Evolutionary conservation across 352 stramenopile species (phyloP).

Genomic region (Pythium volutum): DNA sequence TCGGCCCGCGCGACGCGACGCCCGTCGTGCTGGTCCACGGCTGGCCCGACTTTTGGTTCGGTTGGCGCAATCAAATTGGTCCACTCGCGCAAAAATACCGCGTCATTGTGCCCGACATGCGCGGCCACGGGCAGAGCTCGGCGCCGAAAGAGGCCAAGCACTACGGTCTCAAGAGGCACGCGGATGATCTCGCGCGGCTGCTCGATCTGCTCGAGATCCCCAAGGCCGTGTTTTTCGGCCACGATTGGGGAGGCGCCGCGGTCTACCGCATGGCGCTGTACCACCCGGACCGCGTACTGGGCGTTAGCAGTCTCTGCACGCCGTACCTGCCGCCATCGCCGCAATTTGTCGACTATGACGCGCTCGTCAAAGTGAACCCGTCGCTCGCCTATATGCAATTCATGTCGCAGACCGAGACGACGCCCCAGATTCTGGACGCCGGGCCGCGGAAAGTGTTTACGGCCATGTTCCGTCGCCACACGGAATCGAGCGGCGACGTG

Average conservation of each 20-base stretch:
- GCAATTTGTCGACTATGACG: conserved; percentile 37
- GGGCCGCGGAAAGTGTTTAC: conserved; percentile 44
- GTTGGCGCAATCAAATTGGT: conserved; percentile 56
- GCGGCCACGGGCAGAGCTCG: conserved; percentile 50
- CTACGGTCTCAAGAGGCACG: conserved; percentile 51
- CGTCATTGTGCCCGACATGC: conserved; percentile 53
- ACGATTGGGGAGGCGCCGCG: conserved; percentile 66
- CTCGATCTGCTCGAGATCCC: conserved; percentile 26
- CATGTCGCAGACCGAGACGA: neutral
- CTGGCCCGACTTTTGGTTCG: conserved; percentile 64
- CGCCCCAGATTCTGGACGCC: conserved; percentile 25
- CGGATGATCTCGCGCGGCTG: conserved; percentile 36
- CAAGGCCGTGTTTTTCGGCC: conserved; percentile 42
- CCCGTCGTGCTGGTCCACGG: conserved; percentile 59
- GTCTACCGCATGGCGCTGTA: conserved; percentile 73
- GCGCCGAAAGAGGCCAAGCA: conserved; percentile 32
- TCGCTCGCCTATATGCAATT: conserved; percentile 10
- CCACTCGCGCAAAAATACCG: conserved; percentile 46
- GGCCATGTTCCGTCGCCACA: conserved; percentile 46
- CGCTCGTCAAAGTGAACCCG: conserved; percentile 32
- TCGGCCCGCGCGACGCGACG: conserved; percentile 28
- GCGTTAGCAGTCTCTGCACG: conserved; percentile 58
- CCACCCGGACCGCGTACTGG: conserved; percentile 52
- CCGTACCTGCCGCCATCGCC: conserved; percentile 48
- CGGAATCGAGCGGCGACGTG: conserved; percentile 21